phyloP scores from a whole-genome alignment of 352 stramenopile species.

The Pythium phragmitis region DNA sequence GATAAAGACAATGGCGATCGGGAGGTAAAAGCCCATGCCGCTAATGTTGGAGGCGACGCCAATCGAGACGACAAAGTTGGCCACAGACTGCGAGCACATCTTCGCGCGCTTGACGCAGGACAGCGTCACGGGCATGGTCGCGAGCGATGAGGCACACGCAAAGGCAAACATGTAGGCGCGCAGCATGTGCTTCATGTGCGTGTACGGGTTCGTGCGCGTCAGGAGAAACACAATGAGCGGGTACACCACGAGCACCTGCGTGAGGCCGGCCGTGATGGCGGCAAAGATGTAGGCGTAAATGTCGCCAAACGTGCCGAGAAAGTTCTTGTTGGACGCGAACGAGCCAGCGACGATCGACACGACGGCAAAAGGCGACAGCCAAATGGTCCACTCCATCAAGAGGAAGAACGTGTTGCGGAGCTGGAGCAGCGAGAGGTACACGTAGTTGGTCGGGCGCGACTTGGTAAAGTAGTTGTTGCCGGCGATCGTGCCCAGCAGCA shows the following conservation, averaged over 20 bases:
- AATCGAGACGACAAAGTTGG: constrained; percentile 72
- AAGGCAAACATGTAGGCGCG: constrained; percentile 71
- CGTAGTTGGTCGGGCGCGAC: constrained; percentile 52
- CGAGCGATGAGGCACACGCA: constrained; percentile 60
- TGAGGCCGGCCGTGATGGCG: not conserved
- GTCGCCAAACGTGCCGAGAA: not conserved
- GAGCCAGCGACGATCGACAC: constrained; percentile 31
- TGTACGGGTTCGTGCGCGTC: constrained; percentile 64
- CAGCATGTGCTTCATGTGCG: constrained; percentile 60
- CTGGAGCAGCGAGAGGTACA: constrained; percentile 67
- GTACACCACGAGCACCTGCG: constrained; percentile 2
- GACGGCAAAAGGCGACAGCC: constrained; percentile 7
- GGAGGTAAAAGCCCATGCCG: constrained; percentile 52
- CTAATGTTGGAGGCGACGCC: constrained; percentile 68
- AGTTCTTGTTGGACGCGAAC: constrained; percentile 43
- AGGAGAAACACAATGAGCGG: constrained; percentile 17
- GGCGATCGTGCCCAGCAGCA: constrained; percentile 56
- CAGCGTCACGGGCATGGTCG: constrained; percentile 61
- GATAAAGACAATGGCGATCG: constrained; percentile 59
- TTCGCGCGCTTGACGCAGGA: constrained; percentile 58
- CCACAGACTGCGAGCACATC: constrained; percentile 68
- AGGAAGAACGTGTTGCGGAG: constrained; percentile 73
- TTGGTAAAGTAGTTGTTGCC: constrained; percentile 60
- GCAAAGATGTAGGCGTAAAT: constrained; percentile 13
- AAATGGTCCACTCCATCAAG: constrained; percentile 23